Base-by-base conservation (phyloP, 352 stramenopile species). In the Phytopythium litorale region DNA sequence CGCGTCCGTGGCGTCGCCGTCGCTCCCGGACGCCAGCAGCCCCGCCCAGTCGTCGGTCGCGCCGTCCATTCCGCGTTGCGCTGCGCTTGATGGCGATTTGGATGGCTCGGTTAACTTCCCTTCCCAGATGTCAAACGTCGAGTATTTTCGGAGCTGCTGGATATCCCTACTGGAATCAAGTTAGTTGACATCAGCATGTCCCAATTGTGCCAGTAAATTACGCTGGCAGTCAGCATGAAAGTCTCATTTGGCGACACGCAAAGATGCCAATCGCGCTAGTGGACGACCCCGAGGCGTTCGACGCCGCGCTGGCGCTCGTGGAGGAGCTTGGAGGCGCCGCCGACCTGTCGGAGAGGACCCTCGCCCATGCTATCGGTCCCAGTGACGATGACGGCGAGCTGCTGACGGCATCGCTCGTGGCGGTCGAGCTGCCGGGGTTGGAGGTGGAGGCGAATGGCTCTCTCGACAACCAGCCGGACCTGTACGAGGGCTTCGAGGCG, bases 301-400 rank as follows among this genome's bases (percentile, higher is more conserved):
- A 71, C 43, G 71, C 68, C 18, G 71, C 68, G 16, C 59, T 78
- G 48, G 54, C 64, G 56, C 74, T 78, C 42, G 65, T 78, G 45
- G 71, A 78, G 51, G 65, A 67, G 53, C 45, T 58, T 38, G 3
- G 57, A 38, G 3, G 15, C 25, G 12, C 23, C 2, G 48, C 57
- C 2, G 54, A 67, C 42, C 19, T 49, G 13, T 49, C 19, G n/a
- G 42, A 49, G 42, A 7, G 5, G 4, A 3, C 42, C n/a, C 9
- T 49, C 19, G 42, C 7, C 18, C 42, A 9, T 16, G n/a, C 18
- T 19, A 5, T 49, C n/a, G 18, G 18, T 15, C 42, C 42, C n/a
- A 25, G 21, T 49, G 42, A 49, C 42, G 19, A 49, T 19, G 42
- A 49, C 42, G 15, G 38, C 38, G 19, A 49, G 19, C 21, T 51